A percentile compares a stretch with the other conserved stretches of the same genome.
Conservation (phyloP, 306 rosid species). For the Prunus mongolica region DNA sequence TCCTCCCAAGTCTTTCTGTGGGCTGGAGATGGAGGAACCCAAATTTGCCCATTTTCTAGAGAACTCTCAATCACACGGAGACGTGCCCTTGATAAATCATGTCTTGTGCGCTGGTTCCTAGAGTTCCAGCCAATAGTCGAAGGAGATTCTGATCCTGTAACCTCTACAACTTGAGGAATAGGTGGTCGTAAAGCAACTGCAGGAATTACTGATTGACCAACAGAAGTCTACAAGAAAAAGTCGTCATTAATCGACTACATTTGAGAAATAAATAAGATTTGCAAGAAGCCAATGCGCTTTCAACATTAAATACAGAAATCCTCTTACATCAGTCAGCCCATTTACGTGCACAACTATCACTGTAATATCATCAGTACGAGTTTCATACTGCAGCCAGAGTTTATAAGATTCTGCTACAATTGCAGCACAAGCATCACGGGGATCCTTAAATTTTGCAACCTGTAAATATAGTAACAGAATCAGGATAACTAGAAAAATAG, state of each 20-base stretch:
- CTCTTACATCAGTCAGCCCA: conserved; percentile 74
- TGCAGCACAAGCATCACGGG: conserved; percentile 99
- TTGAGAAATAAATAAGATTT: not conserved
- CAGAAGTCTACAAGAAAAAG: conserved; percentile 42
- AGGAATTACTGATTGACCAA: conserved; percentile 51
- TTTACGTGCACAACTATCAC: conserved; percentile 86
- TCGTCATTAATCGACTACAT: conserved; percentile 18
- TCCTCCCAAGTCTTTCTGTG: conserved; percentile 99
- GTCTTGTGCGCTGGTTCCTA: conserved; percentile 69
- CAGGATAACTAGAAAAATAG: conserved; percentile 2
- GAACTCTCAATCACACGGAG: conserved; percentile 85
- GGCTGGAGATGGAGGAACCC: conserved; percentile 94
- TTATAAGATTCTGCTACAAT: conserved; percentile 96
- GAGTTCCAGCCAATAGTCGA: conserved; percentile 70
- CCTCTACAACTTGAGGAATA: conserved; percentile 79
- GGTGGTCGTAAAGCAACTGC: conserved; percentile 39
- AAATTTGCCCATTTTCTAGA: conserved; percentile 83
- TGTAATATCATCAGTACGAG: conserved; percentile 99
- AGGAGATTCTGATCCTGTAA: conserved; percentile 94
- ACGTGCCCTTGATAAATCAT: conserved; percentile 92
- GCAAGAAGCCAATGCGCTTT: not conserved
- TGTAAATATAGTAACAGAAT: conserved; percentile 31
- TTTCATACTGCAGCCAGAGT: conserved; percentile 96
- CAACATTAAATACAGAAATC: conserved; percentile 1
- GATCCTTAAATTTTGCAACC: conserved; percentile 89